Evolutionary conservation across 495 filamentous ascomycete genomes (phyloP), one percentile per base, ranked within the genome.

Genomic region (Xylaria flabelliformis): DNA sequence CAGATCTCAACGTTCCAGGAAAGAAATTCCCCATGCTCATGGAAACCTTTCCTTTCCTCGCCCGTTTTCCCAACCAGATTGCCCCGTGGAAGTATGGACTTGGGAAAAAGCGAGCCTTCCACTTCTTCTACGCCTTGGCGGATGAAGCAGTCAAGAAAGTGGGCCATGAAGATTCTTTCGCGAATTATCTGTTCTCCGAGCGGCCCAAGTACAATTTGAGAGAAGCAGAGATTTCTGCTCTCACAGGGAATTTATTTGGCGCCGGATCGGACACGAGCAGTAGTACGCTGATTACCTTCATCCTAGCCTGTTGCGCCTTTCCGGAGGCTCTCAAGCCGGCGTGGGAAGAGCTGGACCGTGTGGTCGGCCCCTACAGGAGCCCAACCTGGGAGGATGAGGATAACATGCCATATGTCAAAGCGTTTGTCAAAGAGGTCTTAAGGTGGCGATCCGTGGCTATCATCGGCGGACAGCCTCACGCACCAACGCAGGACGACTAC

Each of bases 191-290:
- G 1, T 87, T 88, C 72, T 77, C 84, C 69, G 84, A 87, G 64
- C 75, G 81, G 21, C 75, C 83, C 26, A 85, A 84, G 41, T 82
- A 87, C 72, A 80, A 85, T 46, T 82, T 91, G 6, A 82, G 81
- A 36, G 81, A 84, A 62, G 81, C 80, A 36, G 88, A 91, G 75
- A 86, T 91, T 68, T 88, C 89, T 15, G 84, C 84, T 72, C 81
- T 91, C 0, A 88, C 87, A 0, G 89, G 88, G 2, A 90, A 88
- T 50, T 80, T 92, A 46, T 91, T 91, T 70, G 90, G 89, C 0
- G 90, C 90, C 13, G 90, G 90, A 36, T 85, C 86, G 39, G 90
- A 92, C 79, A 92, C 90, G 7, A 90, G 89, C 4, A 89, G 89
- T 10, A 87, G 87, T 48, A 91, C 90, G 0, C 80, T 92, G 34